Evolutionary conservation across 352 stramenopile species (phyloP), one percentile per base, ranked within the genome.

Genomic region (Pythium phragmitis): DNA sequence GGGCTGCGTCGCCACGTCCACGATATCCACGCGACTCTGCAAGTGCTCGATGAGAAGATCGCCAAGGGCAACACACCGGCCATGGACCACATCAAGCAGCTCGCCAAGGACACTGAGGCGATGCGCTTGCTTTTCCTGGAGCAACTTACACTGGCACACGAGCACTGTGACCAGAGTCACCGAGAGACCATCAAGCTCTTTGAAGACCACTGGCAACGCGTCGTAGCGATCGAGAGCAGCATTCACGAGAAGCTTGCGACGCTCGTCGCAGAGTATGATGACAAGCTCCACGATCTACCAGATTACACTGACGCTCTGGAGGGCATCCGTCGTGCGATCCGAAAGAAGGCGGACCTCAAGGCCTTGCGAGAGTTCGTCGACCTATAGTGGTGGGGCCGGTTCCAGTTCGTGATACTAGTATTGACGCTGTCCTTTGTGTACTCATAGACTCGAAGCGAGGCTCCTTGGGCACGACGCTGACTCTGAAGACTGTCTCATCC

Each of bases 311-410:
- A 63, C 14, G 70, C 74, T 11, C 59, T 91, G 14, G 81, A 91
- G 14, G 69, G 59, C 8, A 51, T 89, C 17, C 74, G 75, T 36
- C 70, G 73, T 28, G 45, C 55, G n/a, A 48, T 91, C 6, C 66
- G 72, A 7, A 75, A 77, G 14, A 91, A 91, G 54, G 82, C 77
- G 0, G 79, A 91, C 43, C 30, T 88, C 17, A 91, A 89, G 54
- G 43, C 79, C 17, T 62, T 91, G 19, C 80, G 80, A 73, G 79
- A 91, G 82, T 88, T 50, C 21, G 79, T 76, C 4, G 0, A 12
- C 8, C 6, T 9, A 7, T 46, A 9, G 14, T 2, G 6, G 6
- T 0, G 39, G 45, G n/a, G 45, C n/a, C 2, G 3, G 7, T 39
- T 50, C 45, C 2, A n/a, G 2, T 9, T 50, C n/a, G n/a, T 50